These are phyloP conservation scores for Mortierella sp. DNA, from an alignment of 371 early-diverging fungal genomes.

Conservation along the genomic window DNA sequence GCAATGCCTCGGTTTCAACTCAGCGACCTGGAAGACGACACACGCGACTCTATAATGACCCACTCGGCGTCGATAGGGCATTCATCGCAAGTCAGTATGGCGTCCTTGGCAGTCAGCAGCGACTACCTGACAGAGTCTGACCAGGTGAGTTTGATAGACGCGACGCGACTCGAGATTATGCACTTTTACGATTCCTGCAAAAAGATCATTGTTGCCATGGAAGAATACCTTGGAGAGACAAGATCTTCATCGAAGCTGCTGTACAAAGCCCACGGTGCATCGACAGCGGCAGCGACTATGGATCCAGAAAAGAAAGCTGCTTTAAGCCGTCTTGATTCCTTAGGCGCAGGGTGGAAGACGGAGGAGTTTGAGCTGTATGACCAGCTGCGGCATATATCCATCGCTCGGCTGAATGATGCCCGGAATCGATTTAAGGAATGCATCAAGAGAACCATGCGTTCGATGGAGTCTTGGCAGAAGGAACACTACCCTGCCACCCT, in stretches of 20 bases:
- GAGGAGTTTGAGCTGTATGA: constrained; percentile 51
- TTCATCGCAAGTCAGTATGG: constrained; percentile 1
- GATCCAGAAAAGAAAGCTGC: constrained; percentile 38
- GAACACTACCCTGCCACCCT: constrained; percentile 22
- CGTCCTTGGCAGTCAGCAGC: constrained; percentile 21
- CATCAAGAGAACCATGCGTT: constrained; percentile 41
- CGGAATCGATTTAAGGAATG: constrained; percentile 43
- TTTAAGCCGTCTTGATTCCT: constrained; percentile 30
- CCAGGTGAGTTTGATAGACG: constrained; percentile 21
- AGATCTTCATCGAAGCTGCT: constrained; percentile 27
- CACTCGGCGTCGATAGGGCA: constrained; percentile 7
- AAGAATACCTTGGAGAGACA: constrained; percentile 51
- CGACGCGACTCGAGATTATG: constrained; percentile 53
- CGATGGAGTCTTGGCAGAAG: constrained; percentile 52
- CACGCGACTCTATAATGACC: constrained; percentile 13
- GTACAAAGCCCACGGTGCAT: constrained; percentile 5
- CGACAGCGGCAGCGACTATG: neutral
- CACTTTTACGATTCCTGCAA: constrained; percentile 59
- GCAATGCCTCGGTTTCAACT: constrained; percentile 34
- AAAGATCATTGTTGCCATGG: constrained; percentile 55
- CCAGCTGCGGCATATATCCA: constrained; percentile 28
- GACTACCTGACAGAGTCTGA: constrained; percentile 43
- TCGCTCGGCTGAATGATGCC: constrained; percentile 35
- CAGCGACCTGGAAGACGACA: constrained; percentile 19
- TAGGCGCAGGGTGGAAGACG: constrained; percentile 40